phyloP scores from a whole-genome alignment of 1,284 basidiomycete species.

The Athelia sp. region DNA sequence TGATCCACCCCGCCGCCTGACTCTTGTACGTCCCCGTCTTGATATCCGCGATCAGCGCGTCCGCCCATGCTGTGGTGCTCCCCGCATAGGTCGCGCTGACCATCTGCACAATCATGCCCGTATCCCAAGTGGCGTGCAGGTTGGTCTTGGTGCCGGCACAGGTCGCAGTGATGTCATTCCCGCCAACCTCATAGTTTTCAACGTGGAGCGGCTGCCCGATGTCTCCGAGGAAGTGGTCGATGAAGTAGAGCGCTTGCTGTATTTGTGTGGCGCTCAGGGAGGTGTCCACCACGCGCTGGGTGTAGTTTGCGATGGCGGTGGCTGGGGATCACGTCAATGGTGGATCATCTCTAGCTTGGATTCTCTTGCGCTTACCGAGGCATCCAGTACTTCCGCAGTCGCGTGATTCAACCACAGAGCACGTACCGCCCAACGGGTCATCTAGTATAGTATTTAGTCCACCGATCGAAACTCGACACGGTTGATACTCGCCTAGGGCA shows the following conservation, averaged over 20 bases:
- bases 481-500: slow-evolving; percentile 32
- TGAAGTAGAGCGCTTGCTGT: slow-evolving; percentile 48
- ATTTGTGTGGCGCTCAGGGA: slow-evolving; percentile 34
- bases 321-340: slow-evolving; percentile 27
- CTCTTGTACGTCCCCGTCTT: slow-evolving; percentile 37
- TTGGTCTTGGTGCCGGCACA: slow-evolving; percentile 40
- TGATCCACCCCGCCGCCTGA: slow-evolving; percentile 36
- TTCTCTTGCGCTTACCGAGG: slow-evolving; percentile 26
- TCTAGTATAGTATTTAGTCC: slow-evolving; percentile 26
- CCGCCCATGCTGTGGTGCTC: slow-evolving; percentile 36
- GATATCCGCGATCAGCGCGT: slow-evolving; percentile 36
- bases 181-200: slow-evolving; percentile 37
- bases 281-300: slow-evolving; percentile 39
- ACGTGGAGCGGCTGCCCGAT: slow-evolving; percentile 48
- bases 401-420: slow-evolving; percentile 39
- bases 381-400: slow-evolving; percentile 38
- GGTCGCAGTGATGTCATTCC: slow-evolving; percentile 34
- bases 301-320: slow-evolving; percentile 52
- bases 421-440: slow-evolving; percentile 36
- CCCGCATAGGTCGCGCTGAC: slow-evolving; percentile 34
- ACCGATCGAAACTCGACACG: not conserved
- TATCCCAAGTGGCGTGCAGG: slow-evolving; percentile 36
- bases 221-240: slow-evolving; percentile 47
- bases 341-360: no score
- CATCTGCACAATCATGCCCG: slow-evolving; percentile 31